Percentiles rank a stretch among this genome's conserved stretches.
These are phyloP conservation scores for Chalciporus piperatus DNA, from an alignment of 768 basidiomycete species.

Conservation along the genomic window DNA sequence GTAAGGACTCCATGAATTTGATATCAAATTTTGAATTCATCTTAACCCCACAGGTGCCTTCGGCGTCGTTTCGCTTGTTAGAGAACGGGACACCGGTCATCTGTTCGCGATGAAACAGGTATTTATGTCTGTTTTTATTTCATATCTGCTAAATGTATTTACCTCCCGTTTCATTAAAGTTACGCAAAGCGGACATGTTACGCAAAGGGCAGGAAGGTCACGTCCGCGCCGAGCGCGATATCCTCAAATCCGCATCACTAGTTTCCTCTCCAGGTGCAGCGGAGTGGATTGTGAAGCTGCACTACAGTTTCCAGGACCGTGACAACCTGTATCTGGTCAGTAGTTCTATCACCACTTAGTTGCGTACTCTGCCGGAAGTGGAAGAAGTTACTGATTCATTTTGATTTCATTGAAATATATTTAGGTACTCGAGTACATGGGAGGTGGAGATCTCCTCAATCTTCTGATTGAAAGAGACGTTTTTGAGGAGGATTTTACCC, in stretches of 20 bases:
- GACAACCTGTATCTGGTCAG: conserved; percentile 92
- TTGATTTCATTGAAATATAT: conserved; percentile 49
- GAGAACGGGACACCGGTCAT: conserved; percentile 72
- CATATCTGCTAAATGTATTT: conserved; percentile 27
- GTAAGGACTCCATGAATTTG: conserved; percentile 41
- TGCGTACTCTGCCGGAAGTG: conserved; percentile 21
- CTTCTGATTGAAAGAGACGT: conserved; percentile 90
- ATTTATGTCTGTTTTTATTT: conserved; percentile 26
- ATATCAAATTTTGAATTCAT: conserved; percentile 26
- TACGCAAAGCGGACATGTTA: conserved; percentile 89
- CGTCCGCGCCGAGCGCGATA: conserved; percentile 91
- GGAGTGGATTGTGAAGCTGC: conserved; percentile 92
- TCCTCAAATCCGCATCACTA: conserved; percentile 86
- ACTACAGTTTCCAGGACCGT: conserved; percentile 93
- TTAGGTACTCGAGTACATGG: conserved; percentile 92
- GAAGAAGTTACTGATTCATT: conserved; percentile 45
- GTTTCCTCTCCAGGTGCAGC: conserved; percentile 70
- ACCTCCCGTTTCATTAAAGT: conserved; percentile 40
- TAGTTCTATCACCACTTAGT: conserved; percentile 34
- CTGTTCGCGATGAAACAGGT: conserved; percentile 98
- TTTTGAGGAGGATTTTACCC: conserved; percentile 87
- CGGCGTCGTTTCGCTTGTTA: conserved; percentile 92
- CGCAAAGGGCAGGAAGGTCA: conserved; percentile 97
- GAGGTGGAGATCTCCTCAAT: conserved; percentile 94
- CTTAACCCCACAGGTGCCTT: conserved; percentile 70